Percentiles rank a stretch among this genome's conserved stretches.
phyloP scores from a whole-genome alignment of 2,329 filamentous ascomycete genomes.

The Colletotrichum sp. region DNA sequence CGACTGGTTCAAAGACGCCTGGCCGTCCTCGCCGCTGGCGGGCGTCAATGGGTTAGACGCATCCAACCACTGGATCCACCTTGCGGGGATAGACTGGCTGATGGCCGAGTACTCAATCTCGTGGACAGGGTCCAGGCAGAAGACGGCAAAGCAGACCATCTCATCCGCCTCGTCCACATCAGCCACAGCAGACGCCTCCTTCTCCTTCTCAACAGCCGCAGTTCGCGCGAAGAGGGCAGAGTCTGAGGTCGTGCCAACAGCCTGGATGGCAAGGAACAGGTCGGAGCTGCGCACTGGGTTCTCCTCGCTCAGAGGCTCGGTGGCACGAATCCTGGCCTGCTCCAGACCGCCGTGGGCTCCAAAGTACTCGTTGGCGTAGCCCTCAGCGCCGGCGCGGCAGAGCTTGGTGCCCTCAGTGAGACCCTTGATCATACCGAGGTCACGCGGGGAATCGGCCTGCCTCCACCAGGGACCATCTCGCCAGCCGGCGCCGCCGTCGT shows the following conservation, averaged over 20 bases:
- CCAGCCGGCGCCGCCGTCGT: constrained; percentile 73
- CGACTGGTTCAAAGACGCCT: constrained; percentile 31
- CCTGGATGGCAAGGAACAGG: constrained; percentile 95
- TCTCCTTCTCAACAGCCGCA: constrained; percentile 57
- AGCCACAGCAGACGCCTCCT: constrained; percentile 56
- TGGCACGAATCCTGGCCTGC: constrained; percentile 78
- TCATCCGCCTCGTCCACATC: constrained; percentile 62
- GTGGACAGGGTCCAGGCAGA: constrained; percentile 87
- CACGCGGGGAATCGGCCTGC: constrained; percentile 70
- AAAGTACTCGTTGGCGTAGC: constrained; percentile 87
- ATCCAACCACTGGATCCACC: constrained; percentile 93
- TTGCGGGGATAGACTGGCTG: constrained; percentile 81
- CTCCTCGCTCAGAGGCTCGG: constrained; percentile 77
- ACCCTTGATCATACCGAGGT: constrained; percentile 81
- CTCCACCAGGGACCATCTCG: constrained; percentile 98
- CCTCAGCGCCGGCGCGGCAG: constrained; percentile 85
- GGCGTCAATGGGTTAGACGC: constrained; percentile 66
- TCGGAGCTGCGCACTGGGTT: constrained; percentile 94
- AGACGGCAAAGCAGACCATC: constrained; percentile 75
- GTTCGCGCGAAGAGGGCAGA: constrained; percentile 71
- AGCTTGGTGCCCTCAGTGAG: constrained; percentile 89
- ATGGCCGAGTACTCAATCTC: constrained; percentile 85
- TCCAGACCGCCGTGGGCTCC: constrained; percentile 78
- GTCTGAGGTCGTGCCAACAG: constrained; percentile 71
- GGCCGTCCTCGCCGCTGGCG: constrained; percentile 53